Percentiles rank a stretch among this genome's conserved stretches.
These are phyloP conservation scores for Flaveria sonorensis DNA, from an alignment of 129 eudicot genomes.

Conservation along the genomic window DNA sequence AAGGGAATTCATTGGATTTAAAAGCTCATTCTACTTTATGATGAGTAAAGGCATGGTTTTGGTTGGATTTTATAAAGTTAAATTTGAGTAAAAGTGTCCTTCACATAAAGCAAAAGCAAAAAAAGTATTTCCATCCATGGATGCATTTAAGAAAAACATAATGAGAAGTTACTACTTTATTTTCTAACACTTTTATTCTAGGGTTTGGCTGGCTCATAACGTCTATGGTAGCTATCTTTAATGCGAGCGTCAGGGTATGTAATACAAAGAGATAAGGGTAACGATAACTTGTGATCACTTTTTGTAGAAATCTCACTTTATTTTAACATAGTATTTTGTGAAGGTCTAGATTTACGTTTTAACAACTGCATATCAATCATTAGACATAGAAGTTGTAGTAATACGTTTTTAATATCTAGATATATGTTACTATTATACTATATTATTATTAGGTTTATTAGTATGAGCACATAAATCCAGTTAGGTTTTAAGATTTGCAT, in stretches of 20 bases:
- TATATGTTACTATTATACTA: too few species aligned
- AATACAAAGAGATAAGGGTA: not conserved
- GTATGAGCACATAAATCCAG: too few species aligned
- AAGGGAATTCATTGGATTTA: constrained; percentile 38
- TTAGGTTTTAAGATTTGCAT: too few species aligned
- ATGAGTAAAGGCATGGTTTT: constrained; percentile 41
- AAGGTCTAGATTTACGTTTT: too few species aligned
- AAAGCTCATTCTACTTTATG: constrained; percentile 42
- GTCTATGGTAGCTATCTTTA: not conserved
- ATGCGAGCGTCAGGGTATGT: not conserved
- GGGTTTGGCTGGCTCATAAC: not conserved
- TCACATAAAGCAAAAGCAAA: constrained; percentile 47
- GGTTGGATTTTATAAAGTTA: constrained; percentile 44
- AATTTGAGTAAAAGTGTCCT: constrained; percentile 40
- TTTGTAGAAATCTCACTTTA: too few species aligned
- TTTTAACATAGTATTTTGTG: too few species aligned
- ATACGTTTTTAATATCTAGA: not conserved
- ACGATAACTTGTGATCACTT: not conserved
- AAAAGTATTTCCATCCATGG: constrained; percentile 42
- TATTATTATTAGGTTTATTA: too few species aligned
- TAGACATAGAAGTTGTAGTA: not conserved
- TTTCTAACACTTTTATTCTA: constrained; percentile 31
- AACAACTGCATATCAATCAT: too few species aligned
- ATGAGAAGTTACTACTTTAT: constrained; percentile 29
- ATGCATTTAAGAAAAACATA: constrained; percentile 31